These are phyloP conservation scores for Umbelopsis ramanniana DNA, from an alignment of 192 early-diverging fungal genomes.

Conservation along the genomic window DNA sequence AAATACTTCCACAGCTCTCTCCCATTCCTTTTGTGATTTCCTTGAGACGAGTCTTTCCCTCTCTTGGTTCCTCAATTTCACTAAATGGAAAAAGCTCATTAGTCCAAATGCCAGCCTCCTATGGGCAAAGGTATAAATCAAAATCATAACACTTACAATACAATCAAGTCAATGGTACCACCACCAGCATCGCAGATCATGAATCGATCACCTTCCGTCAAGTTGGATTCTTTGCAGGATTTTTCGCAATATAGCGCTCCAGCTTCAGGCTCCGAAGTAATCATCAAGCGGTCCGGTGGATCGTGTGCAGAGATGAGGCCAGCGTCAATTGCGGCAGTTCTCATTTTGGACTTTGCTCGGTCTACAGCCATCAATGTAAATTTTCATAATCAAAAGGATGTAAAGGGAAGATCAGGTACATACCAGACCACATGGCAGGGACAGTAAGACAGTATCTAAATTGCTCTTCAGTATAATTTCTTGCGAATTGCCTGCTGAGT, in stretches of 20 bases:
- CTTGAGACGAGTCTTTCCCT: constrained; percentile 35
- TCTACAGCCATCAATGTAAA: constrained; percentile 3
- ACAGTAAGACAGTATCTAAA: constrained; percentile 57
- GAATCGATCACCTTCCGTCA: constrained; percentile 44
- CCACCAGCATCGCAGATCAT: constrained; percentile 59
- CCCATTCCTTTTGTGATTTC: constrained; percentile 54
- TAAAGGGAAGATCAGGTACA: background rate
- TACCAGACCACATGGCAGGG: constrained; percentile 58
- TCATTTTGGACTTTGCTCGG: constrained; percentile 49
- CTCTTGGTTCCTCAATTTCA: constrained; percentile 36
- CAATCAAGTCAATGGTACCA: constrained; percentile 57
- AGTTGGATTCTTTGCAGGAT: constrained; percentile 48
- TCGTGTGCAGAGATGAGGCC: constrained; percentile 39
- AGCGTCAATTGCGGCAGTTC: constrained; percentile 46
- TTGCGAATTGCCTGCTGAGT: constrained; percentile 45
- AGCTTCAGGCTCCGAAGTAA: constrained; percentile 52
- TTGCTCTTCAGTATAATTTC: constrained; percentile 41
- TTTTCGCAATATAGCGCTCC: constrained; percentile 53
- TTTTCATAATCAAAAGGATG: background rate
- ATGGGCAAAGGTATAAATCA: too few relatives aligned
- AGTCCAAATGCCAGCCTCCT: background rate
- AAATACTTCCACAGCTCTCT: constrained; percentile 51
- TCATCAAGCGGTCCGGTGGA: constrained; percentile 45
- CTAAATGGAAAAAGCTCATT: background rate
- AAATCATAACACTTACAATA: constrained; percentile 49